A percentile compares a stretch with the other conserved stretches of the same genome.
Evolutionary conservation across 495 filamentous ascomycete genomes (phyloP).

Genomic region (Beverwykella pulmonaria): DNA sequence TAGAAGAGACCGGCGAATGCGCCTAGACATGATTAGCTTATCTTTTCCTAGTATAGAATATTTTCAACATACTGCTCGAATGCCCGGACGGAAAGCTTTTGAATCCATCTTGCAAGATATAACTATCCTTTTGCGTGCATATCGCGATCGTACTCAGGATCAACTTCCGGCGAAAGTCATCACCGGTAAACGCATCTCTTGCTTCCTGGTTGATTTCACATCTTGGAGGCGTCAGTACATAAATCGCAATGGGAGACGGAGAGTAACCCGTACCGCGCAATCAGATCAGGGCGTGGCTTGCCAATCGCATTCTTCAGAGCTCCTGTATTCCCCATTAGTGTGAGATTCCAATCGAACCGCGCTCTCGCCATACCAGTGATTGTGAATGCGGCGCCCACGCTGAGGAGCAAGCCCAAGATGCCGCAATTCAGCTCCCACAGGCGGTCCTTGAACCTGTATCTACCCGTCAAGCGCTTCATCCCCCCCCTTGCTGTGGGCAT

Average conservation of each 20-base stretch:
- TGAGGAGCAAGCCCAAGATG: slow-evolving; percentile 70
- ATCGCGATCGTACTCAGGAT: slow-evolving; percentile 48
- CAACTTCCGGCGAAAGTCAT: not conserved
- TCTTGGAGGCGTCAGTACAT: slow-evolving; percentile 59
- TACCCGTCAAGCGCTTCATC: slow-evolving; percentile 60
- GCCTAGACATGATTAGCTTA: slow-evolving; percentile 41
- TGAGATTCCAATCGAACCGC: not conserved
- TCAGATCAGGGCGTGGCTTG: slow-evolving; percentile 81
- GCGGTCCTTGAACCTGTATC: slow-evolving; percentile 64
- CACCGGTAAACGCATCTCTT: slow-evolving; percentile 10
- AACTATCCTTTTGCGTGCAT: slow-evolving; percentile 67
- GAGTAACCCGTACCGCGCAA: slow-evolving; percentile 45
- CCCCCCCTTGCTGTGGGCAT: slow-evolving; percentile 40
- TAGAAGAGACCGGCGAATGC: slow-evolving; percentile 82
- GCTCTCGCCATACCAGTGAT: slow-evolving; percentile 57
- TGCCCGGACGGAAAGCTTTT: slow-evolving; percentile 73
- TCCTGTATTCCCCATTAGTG: slow-evolving; percentile 39
- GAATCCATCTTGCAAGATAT: slow-evolving; percentile 80
- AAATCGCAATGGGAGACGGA: slow-evolving; percentile 37
- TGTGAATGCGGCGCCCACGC: slow-evolving; percentile 68
- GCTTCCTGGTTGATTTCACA: not conserved
- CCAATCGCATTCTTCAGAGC: slow-evolving; percentile 85
- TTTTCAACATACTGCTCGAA: slow-evolving; percentile 55
- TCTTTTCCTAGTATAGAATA: not conserved
- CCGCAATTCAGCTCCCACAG: slow-evolving; percentile 86